These are phyloP conservation scores for Agaricus sinodeliciosus DNA, from an alignment of 768 basidiomycete species.

Conservation along the genomic window DNA sequence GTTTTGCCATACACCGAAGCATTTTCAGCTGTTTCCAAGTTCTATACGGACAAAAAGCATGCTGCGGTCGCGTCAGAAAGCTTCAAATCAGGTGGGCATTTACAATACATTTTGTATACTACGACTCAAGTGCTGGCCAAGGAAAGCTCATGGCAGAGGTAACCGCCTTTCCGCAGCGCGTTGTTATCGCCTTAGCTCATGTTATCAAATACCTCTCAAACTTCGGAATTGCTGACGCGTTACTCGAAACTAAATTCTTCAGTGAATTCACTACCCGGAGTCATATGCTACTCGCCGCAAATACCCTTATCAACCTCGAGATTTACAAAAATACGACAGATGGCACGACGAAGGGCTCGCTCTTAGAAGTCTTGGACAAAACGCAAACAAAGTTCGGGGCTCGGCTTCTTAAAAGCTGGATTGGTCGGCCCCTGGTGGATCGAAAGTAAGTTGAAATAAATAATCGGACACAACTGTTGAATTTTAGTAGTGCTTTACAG, in stretches of 20 bases:
- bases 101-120: neutral
- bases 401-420: slow-evolving; percentile 77
- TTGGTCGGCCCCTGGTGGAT: slow-evolving; percentile 79
- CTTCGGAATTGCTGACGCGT: slow-evolving; percentile 75
- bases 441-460: slow-evolving; percentile 36
- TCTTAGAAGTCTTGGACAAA: slow-evolving; percentile 82
- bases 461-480: neutral
- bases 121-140: slow-evolving; percentile 19
- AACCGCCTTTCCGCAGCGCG: slow-evolving; percentile 61
- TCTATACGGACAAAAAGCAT: slow-evolving; percentile 53
- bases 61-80: slow-evolving; percentile 32
- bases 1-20: slow-evolving; percentile 59
- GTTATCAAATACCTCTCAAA: slow-evolving; percentile 60
- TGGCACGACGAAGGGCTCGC: slow-evolving; percentile 60
- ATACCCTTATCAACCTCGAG: slow-evolving; percentile 85
- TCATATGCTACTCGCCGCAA: slow-evolving; percentile 86
- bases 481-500: slow-evolving; percentile 49
- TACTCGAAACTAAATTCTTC: slow-evolving; percentile 76
- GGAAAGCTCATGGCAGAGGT: slow-evolving; percentile 58
- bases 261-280: slow-evolving; percentile 65
- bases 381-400: slow-evolving; percentile 89
- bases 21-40: slow-evolving; percentile 57
- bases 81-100: slow-evolving; percentile 36
- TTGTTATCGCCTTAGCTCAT: slow-evolving; percentile 69
- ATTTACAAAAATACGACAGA: slow-evolving; percentile 92